Evolutionary conservation across 73 alveolate species (phyloP), one percentile per base, ranked within the genome.

Genomic region (Uronychia setigera): DNA sequence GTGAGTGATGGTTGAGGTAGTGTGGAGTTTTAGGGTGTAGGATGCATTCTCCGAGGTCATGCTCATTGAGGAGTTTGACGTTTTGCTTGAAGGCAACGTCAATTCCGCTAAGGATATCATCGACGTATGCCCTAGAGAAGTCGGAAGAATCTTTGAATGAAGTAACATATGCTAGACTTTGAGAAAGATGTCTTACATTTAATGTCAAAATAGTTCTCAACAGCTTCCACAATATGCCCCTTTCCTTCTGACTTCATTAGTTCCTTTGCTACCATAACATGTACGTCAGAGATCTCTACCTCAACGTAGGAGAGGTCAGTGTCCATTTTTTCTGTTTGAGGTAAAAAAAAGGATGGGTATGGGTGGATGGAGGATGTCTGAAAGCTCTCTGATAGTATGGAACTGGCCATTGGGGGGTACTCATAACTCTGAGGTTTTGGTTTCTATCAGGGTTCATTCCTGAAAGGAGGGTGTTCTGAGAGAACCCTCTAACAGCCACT

Each of bases 351-450:
- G n/a, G n/a, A n/a, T n/a, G n/a, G n/a, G n/a, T n/a, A n/a, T n/a
- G n/a, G n/a, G n/a, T n/a, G n/a, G n/a, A n/a, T n/a, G 85, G 88
- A 1, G 82, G 87, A 80, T 88, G 92, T 83, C 94, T 83, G 92
- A 59, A 89, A 46, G 89, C 89, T 77, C 94, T 76, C 46, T 89
- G 91, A 34, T 86, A 89, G 89, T 89, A 89, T 31, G 94, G 94
- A 31, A 89, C 94, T 30, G 94, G 94, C 94, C 94, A 89, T 76
- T 89, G 92, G 1, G 94, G 94, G 81, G 94, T 89, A 13, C 84
- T 19, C 88, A 89, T 84, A 26, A 89, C 94, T 84, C 94, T 83
- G 26, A 89, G 81, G 29, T 83, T 89, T 58, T 84, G 88, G 82
- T 89, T 89, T 31, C 59, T 30, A 28, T 89, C 94, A 28, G 94